Conservation (phyloP, 1,284 basidiomycete genomes). For the Rhodotorula sp. region DNA sequence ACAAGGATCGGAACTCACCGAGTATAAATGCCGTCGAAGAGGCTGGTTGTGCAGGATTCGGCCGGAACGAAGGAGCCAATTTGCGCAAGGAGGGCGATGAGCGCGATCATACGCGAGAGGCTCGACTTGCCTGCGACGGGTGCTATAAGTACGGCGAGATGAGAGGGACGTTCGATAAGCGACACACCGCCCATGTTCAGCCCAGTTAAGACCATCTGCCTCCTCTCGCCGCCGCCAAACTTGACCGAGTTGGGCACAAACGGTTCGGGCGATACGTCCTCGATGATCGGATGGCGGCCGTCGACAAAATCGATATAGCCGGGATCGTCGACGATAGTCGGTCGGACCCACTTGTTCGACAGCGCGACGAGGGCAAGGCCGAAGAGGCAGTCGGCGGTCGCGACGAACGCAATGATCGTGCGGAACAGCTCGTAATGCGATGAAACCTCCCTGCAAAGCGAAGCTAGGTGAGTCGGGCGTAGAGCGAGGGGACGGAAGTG, state of each 20-base stretch:
- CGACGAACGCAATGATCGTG: constrained; percentile 71
- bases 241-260: constrained; percentile 67
- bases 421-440: constrained; percentile 63
- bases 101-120: constrained; percentile 33
- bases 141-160: constrained; percentile 39
- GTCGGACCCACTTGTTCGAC: constrained; percentile 66
- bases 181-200: constrained; percentile 34
- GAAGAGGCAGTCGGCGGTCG: constrained; percentile 72
- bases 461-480: background rate
- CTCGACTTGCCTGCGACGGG: constrained; percentile 52
- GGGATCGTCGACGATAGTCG: constrained; percentile 50
- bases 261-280: constrained; percentile 67
- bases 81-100: constrained; percentile 59
- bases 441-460: constrained; percentile 9
- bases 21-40: constrained; percentile 81
- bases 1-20: constrained; percentile 48
- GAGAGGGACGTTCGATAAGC: background rate
- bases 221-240: constrained; percentile 11
- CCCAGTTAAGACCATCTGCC: constrained; percentile 36
- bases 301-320: constrained; percentile 35
- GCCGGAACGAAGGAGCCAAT: constrained; percentile 65
- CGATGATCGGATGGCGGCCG: constrained; percentile 76
- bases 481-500: constrained; percentile 55
- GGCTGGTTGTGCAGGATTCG: constrained; percentile 63
- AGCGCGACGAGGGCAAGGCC: constrained; percentile 56